Percentiles rank a stretch among this genome's conserved stretches.
Conservation (phyloP, 495 filamentous ascomycete species). For the Lentithecium fluviatile region DNA sequence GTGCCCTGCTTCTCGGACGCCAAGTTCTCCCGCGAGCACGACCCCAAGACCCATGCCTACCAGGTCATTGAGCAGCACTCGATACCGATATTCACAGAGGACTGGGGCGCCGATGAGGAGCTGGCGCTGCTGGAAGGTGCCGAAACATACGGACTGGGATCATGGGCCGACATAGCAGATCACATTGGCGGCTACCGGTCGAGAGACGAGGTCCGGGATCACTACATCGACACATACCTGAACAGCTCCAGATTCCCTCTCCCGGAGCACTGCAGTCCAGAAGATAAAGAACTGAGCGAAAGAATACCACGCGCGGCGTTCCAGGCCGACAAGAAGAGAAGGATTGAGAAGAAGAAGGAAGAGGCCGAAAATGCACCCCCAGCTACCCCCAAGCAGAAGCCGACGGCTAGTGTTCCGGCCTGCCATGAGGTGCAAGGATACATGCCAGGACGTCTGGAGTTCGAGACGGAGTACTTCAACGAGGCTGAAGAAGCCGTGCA, state of each 20-base stretch:
- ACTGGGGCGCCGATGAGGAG: conserved; percentile 98
- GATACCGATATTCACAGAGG: conserved; percentile 88
- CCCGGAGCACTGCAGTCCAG: conserved; percentile 75
- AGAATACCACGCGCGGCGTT: conserved; percentile 87
- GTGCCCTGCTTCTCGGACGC: conserved; percentile 90
- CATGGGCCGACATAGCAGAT: conserved; percentile 97
- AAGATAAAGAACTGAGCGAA: conserved; percentile 72
- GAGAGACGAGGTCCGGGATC: conserved; percentile 92
- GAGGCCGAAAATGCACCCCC: conserved; percentile 79
- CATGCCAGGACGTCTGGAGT: conserved; percentile 97
- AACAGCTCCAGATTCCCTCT: conserved; percentile 80
- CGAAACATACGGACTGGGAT: conserved; percentile 96
- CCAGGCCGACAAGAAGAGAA: conserved; percentile 86
- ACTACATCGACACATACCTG: conserved; percentile 87
- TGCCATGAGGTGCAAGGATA: conserved; percentile 98
- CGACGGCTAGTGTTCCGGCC: conserved; percentile 85
- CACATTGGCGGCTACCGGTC: conserved; percentile 92
- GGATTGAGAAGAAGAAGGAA: conserved; percentile 91
- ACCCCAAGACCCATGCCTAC: conserved; percentile 79
- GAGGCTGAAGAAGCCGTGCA: conserved; percentile 98
- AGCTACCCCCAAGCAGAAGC: conserved; percentile 88
- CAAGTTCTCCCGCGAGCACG: conserved; percentile 72
- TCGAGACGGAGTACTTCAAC: conserved; percentile 96
- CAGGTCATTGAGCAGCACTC: conserved; percentile 98
- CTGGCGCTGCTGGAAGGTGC: conserved; percentile 87